These are phyloP conservation scores for Wallacemonas sp. DNA, from an alignment of 208 protist genomes.

Conservation along the genomic window DNA sequence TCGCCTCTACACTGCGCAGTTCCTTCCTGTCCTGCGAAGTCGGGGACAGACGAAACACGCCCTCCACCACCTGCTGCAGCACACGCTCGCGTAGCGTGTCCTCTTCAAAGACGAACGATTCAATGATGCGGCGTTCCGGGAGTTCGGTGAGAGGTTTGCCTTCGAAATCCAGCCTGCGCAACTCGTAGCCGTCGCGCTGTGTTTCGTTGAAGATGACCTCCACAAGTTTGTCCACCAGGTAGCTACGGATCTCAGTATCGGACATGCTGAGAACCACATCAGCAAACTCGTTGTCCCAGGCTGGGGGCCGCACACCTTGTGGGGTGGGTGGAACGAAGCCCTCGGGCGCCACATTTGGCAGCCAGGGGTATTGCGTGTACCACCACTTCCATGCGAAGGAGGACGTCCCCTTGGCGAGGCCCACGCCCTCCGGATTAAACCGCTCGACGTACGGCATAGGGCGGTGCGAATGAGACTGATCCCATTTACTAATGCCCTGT, in stretches of 20 bases:
- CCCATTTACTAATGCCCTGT: constrained; percentile 88
- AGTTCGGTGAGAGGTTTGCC: constrained; percentile 88
- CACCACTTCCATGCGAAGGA: constrained; percentile 88
- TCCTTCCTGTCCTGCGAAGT: constrained; percentile 77
- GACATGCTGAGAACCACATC: constrained; percentile 76
- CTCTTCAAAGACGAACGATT: constrained; percentile 89
- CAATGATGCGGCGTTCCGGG: constrained; percentile 86
- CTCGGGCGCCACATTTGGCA: constrained; percentile 78
- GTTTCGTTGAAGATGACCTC: constrained; percentile 89
- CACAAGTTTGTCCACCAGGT: constrained; percentile 80
- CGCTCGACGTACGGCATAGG: constrained; percentile 72
- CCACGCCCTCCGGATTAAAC: constrained; percentile 88
- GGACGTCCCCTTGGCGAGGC: constrained; percentile 82
- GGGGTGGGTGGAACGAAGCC: constrained; percentile 39
- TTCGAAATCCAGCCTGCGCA: constrained; percentile 91
- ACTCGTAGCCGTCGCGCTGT: constrained; percentile 89
- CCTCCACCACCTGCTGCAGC: constrained; percentile 82
- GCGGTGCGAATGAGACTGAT: constrained; percentile 86
- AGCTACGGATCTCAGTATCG: constrained; percentile 62
- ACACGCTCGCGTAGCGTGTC: constrained; percentile 89
- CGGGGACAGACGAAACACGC: constrained; percentile 77
- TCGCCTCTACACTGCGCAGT: constrained; percentile 77
- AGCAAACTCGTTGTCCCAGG: constrained; percentile 85
- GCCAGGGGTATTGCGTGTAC: constrained; percentile 90
- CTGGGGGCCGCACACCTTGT: constrained; percentile 46